Conservation (phyloP, 305 asterid species). For the Nicotiana rustica region DNA sequence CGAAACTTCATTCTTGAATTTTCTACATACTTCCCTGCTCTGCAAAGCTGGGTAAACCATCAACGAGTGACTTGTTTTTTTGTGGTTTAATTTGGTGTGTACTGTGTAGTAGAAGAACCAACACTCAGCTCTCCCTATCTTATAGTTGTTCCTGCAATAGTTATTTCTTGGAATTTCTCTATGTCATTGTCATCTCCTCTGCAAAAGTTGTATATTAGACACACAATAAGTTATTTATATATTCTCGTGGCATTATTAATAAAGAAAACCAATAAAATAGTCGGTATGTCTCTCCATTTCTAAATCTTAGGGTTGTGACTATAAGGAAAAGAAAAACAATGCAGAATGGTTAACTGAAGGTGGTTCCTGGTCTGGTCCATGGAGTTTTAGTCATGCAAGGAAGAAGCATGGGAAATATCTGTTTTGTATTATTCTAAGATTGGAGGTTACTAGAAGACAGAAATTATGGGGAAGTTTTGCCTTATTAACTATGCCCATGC, state of each 20-base stretch:
- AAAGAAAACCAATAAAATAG: neutral
- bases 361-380: neutral
- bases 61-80: neutral
- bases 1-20: neutral
- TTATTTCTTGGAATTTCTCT: too few relatives aligned
- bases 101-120: too few relatives aligned
- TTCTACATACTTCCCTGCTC: neutral
- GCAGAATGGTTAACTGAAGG: neutral
- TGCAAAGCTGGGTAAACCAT: neutral
- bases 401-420: conserved; percentile 39
- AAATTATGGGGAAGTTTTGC: conserved; percentile 41
- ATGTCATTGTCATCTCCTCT: too few relatives aligned
- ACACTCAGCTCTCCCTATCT: too few relatives aligned
- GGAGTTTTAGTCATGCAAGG: conserved; percentile 15
- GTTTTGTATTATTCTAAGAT: conserved; percentile 29
- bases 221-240: too few relatives aligned
- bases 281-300: neutral
- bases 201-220: too few relatives aligned
- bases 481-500: conserved; percentile 51
- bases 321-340: neutral
- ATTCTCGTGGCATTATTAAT: neutral
- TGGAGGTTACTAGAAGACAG: conserved; percentile 57
- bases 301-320: neutral
- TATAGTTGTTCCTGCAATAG: too few relatives aligned
- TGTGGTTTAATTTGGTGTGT: neutral